A percentile compares a stretch with the other conserved stretches of the same genome.
These are phyloP conservation scores for Wickerhamiella infanticola DNA, from an alignment of 1,139 yeast species.

Conservation along the genomic window DNA sequence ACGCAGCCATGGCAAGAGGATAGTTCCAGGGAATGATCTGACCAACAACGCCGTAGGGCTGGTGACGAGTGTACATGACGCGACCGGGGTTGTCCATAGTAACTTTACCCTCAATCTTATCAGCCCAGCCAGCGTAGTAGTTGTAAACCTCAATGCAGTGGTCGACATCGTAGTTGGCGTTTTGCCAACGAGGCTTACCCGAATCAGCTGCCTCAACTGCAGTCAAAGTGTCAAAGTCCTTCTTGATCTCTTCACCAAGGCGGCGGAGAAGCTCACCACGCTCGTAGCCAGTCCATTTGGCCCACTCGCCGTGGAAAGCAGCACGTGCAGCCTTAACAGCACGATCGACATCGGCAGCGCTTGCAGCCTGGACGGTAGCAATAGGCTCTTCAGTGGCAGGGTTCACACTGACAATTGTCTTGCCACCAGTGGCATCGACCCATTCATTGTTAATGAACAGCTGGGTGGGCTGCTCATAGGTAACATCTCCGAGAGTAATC, in stretches of 20 bases:
- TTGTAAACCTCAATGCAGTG: conserved; percentile 45
- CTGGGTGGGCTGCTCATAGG: conserved; percentile 22
- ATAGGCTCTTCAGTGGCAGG: conserved; percentile 53
- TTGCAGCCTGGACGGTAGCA: conserved; percentile 52
- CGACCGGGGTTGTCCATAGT: conserved; percentile 44
- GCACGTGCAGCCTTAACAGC: conserved; percentile 63
- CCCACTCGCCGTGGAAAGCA: conserved; percentile 46
- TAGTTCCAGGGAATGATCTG: conserved; percentile 80
- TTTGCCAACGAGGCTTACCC: conserved; percentile 42
- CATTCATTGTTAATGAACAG: conserved; percentile 51
- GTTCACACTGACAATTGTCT: conserved; percentile 1
- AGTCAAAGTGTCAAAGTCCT: conserved; percentile 36
- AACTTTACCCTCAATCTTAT: conserved; percentile 59
- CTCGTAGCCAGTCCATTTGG: conserved; percentile 32
- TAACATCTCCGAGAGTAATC: conserved; percentile 9
- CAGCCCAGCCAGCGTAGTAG: conserved; percentile 79
- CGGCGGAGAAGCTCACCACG: conserved; percentile 35
- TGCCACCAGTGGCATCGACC: conserved; percentile 30
- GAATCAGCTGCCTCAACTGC: conserved; percentile 49
- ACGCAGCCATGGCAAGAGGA: conserved; percentile 66
- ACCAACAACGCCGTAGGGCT: conserved; percentile 71
- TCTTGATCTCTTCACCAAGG: conserved; percentile 36
- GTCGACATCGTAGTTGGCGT: conserved; percentile 46
- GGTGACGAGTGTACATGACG: conserved; percentile 65
- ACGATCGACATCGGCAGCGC: conserved; percentile 49